Evolutionary conservation across 495 filamentous ascomycete genomes (phyloP).

Genomic region (Delitschia confertaspora): DNA sequence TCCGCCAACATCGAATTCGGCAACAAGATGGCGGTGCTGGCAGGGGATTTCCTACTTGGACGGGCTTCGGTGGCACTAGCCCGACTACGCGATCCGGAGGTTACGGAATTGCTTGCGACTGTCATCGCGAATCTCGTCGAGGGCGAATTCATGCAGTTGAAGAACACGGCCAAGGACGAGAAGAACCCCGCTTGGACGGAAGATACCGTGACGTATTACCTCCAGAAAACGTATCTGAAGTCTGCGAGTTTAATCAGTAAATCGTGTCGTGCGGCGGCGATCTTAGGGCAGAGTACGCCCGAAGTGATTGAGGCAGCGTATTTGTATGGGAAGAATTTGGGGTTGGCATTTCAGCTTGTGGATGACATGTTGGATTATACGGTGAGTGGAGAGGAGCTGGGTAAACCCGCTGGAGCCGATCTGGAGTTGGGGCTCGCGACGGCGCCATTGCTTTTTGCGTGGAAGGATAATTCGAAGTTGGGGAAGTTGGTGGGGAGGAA

Average conservation of each 20-base stretch:
- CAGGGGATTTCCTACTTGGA: constrained; percentile 88
- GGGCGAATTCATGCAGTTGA: constrained; percentile 98
- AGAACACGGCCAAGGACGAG: constrained; percentile 89
- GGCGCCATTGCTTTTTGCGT: constrained; percentile 91
- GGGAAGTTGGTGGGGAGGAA: constrained; percentile 86
- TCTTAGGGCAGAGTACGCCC: constrained; percentile 68
- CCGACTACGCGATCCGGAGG: constrained; percentile 81
- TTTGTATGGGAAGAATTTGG: constrained; percentile 81
- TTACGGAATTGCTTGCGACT: constrained; percentile 86
- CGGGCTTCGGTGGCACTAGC: constrained; percentile 90
- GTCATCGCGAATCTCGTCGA: constrained; percentile 97
- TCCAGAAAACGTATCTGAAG: constrained; percentile 99
- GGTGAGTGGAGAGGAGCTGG: constrained; percentile 68
- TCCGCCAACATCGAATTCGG: constrained; percentile 91
- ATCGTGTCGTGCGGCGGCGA: constrained; percentile 78
- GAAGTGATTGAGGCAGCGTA: constrained; percentile 87
- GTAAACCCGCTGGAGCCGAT: constrained; percentile 92
- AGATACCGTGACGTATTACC: constrained; percentile 81
- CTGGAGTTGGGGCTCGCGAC: constrained; percentile 89
- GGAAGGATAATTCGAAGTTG: constrained; percentile 79
- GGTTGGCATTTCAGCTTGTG: constrained; percentile 93
- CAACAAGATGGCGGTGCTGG: constrained; percentile 97
- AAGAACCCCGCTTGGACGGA: constrained; percentile 70
- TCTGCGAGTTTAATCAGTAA: constrained; percentile 93
- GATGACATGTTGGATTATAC: constrained; percentile 99